phyloP scores from a whole-genome alignment of 768 basidiomycete species.

The Suillus subalutaceus region DNA sequence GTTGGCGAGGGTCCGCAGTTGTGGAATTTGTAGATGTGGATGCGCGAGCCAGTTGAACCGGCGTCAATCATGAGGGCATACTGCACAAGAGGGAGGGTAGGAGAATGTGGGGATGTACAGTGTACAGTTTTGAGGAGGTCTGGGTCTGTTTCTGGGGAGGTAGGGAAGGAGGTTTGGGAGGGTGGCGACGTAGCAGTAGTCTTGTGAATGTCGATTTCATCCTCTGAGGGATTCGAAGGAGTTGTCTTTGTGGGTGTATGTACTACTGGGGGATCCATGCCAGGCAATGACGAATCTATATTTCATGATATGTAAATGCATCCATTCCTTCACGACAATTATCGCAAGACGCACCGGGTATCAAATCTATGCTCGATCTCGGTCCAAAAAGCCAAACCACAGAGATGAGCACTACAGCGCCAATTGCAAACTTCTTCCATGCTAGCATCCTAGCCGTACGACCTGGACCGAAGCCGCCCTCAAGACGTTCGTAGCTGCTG shows the following conservation, averaged over 20 bases:
- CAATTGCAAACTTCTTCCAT: conserved; percentile 74
- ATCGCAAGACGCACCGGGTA: conserved; percentile 26
- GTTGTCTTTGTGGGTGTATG: conserved; percentile 17
- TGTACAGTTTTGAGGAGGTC: conserved; percentile 72
- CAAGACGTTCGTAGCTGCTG: conserved; percentile 60
- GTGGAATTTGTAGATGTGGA: conserved; percentile 99
- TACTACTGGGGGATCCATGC: conserved; percentile 23
- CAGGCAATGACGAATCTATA: conserved; percentile 21
- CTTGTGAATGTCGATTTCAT: conserved; percentile 2
- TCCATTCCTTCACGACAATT: conserved; percentile 16
- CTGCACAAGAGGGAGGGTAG: conserved; percentile 67
- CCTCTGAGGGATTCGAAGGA: not conserved
- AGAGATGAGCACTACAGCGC: conserved; percentile 54
- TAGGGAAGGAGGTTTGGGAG: conserved; percentile 32
- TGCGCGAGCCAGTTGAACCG: conserved; percentile 94
- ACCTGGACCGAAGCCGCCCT: conserved; percentile 59
- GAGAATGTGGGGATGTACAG: conserved; percentile 61
- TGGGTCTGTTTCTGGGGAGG: conserved; percentile 72
- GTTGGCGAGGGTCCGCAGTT: conserved; percentile 75
- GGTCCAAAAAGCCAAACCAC: conserved; percentile 74
- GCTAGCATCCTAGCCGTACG: conserved; percentile 37
- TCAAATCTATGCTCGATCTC: conserved; percentile 18
- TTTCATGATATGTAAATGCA: conserved; percentile 21
- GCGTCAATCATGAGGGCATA: conserved; percentile 98
- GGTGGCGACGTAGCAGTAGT: conserved; percentile 7